These are phyloP conservation scores for Catenaria anguillulae DNA, from an alignment of 371 early-diverging fungal species.

Conservation along the genomic window DNA sequence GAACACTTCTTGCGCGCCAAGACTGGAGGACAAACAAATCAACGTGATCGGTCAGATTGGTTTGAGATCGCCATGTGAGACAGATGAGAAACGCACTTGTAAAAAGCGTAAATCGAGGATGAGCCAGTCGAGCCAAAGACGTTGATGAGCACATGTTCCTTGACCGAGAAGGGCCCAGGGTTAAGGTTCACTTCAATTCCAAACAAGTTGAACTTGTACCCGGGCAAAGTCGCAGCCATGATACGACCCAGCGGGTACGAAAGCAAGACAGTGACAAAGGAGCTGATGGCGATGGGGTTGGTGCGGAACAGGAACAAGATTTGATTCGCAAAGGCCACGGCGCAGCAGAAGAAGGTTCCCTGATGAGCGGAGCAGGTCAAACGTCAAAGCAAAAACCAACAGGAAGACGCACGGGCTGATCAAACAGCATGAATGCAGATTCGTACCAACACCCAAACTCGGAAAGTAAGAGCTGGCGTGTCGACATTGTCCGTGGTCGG, in stretches of 20 bases:
- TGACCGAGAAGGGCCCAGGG: constrained; percentile 35
- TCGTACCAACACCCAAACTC: constrained; percentile 48
- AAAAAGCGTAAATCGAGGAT: no score
- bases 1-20: constrained; percentile 36
- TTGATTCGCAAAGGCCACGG: constrained; percentile 54
- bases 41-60: no score
- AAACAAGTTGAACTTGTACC: constrained; percentile 18
- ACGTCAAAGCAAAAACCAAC: no score
- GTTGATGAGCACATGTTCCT: constrained; percentile 28
- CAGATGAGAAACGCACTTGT: no score
- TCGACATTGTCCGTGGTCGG: constrained; percentile 22
- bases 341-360: no score
- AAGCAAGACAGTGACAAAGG: constrained; percentile 45
- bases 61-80: no score
- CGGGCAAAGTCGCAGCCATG: constrained; percentile 42
- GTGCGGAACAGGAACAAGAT: constrained; percentile 64
- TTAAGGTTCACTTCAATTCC: constrained; percentile 19
- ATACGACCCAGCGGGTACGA: constrained; percentile 47
- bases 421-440: constrained; percentile 31
- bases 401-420: no score
- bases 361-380: no score
- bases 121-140: no score
- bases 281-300: constrained; percentile 29
- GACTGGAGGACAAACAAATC: constrained; percentile 26
- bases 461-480: constrained; percentile 55